phyloP scores from a whole-genome alignment of 1,284 basidiomycete genomes.

The Microbotryomycetes sp. region DNA sequence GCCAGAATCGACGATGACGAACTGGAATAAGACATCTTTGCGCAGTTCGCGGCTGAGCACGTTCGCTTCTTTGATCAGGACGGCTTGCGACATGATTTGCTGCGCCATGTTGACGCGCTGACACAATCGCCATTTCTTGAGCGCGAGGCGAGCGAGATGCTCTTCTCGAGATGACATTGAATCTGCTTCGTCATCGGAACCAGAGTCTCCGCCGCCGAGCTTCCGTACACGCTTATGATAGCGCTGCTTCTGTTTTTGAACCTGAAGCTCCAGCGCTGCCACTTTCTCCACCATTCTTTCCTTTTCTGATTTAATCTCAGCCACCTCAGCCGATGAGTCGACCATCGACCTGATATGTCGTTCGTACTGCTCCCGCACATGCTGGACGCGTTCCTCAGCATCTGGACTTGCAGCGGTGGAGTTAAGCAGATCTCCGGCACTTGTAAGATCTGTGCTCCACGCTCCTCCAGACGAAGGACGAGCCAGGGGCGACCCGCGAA shows the following conservation, averaged over 20 bases:
- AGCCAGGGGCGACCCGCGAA: constrained; percentile 8
- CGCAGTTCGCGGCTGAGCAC: constrained; percentile 80
- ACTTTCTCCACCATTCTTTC: constrained; percentile 84
- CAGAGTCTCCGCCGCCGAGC: constrained; percentile 34
- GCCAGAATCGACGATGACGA: constrained; percentile 63
- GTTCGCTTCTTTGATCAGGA: constrained; percentile 88
- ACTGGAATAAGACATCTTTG: constrained; percentile 84
- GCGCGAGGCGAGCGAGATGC: constrained; percentile 64
- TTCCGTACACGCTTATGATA: constrained; percentile 48
- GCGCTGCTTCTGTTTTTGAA: constrained; percentile 48
- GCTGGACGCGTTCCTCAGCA: constrained; percentile 16
- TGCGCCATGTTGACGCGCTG: constrained; percentile 88
- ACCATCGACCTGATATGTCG: constrained; percentile 62
- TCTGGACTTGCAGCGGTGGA: constrained; percentile 8
- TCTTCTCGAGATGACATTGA: constrained; percentile 51
- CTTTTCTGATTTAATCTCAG: constrained; percentile 60
- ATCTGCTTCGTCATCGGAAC: not conserved
- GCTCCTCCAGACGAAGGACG: constrained; percentile 63
- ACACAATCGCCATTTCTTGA: constrained; percentile 77
- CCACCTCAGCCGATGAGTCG: constrained; percentile 56
- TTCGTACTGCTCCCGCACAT: constrained; percentile 46
- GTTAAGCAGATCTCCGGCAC: constrained; percentile 49
- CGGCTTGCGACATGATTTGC: constrained; percentile 71
- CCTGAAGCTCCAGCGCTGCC: constrained; percentile 67
- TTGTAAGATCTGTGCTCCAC: constrained; percentile 70